Base-by-base conservation (phyloP, 345 rosid species). In the Alliaria petiolata region DNA sequence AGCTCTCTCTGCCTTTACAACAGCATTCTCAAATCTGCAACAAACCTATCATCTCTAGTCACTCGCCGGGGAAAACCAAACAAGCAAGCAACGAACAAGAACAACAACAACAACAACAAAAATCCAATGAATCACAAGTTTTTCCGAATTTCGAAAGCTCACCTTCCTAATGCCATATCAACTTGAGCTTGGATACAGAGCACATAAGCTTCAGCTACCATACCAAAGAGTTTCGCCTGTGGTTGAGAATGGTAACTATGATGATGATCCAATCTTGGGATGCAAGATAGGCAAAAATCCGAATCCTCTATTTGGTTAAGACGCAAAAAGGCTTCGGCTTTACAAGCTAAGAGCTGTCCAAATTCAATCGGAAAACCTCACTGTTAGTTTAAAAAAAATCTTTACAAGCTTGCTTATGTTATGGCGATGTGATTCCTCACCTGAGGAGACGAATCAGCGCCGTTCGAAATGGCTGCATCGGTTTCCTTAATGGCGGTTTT, bases 91-190 rank as follows among this genome's bases (percentile, higher is more conserved):
- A n/a, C n/a, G n/a, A n/a, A n/a, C n/a, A n/a, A n/a, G n/a, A n/a
- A n/a, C n/a, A n/a, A n/a, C n/a, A n/a, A n/a, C n/a, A n/a, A n/a
- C n/a, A n/a, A n/a, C n/a, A n/a, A n/a, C n/a, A n/a, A n/a, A n/a
- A n/a, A n/a, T n/a, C n/a, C n/a, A n/a, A n/a, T n/a, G n/a, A n/a
- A n/a, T 9, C 22, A 43, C 35, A 45, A 35, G 19, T 22, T 22
- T 22, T 12, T 78, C 52, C 13, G 56, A 30, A 60, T 59, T 72
- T 57, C 49, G 47, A 39, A 78, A 80, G 62, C 89, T 83, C 87
- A 91, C 99, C 96, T 95, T 85, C 99, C 99, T 60, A 86, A 57
- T 64, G 98, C 93, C 96, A 88, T 85, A 57, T 95, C 93, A 10
- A 95, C 82, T 80, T 88, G 98, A 26, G 97, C 92, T 67, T 56